Evolutionary conservation across 176 grass and related monocot genomes (phyloP), one percentile per base, ranked within the genome.

Genomic region (Raddia guianensis): DNA sequence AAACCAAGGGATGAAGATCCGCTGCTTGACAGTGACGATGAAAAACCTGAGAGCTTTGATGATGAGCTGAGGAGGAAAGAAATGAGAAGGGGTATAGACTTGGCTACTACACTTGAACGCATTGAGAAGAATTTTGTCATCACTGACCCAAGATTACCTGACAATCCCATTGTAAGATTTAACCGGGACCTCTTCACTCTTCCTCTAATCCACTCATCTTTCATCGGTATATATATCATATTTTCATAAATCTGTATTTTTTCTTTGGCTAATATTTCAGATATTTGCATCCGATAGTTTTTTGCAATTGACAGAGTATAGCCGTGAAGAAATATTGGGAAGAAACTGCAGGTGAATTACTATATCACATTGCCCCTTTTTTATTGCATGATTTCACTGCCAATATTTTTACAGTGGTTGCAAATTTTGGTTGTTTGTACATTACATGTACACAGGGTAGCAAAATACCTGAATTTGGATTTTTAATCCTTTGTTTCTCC

Each of bases 51-150:
- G 72, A 95, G 92, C 69, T 93, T 98, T 84, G 92, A 93, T 76
- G 80, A 95, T 70, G 83, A 83, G 12, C 66, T 84, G 12, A 91
- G 92, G 68, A 94, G 77, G 80, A 98, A 91, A 85, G 92, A 98
- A 76, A 98, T 98, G 92, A 98, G 95, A 83, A 92, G 77, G 91
- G 95, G 95, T 61, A 98, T 98, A 66, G 95, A 98, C 82, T 82
- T 98, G 51, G 95, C 95, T 58, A 98, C 95, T 50, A 95, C 92
- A 65, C 95, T 98, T 54, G 95, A 98, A 87, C 88, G 90, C 40
- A 98, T 98, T 68, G 95, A 98, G 68, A 94, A 94, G 68, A 94
- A 89, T 75, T 94, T 94, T 72, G 92, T 94, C 65, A 94, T 94
- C 54, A 91, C 89, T 5, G 89, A 91, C 83, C 92, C 89, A 12